Conservation (phyloP, 2,329 filamentous ascomycete genomes). For the Colletotrichum sp. region DNA sequence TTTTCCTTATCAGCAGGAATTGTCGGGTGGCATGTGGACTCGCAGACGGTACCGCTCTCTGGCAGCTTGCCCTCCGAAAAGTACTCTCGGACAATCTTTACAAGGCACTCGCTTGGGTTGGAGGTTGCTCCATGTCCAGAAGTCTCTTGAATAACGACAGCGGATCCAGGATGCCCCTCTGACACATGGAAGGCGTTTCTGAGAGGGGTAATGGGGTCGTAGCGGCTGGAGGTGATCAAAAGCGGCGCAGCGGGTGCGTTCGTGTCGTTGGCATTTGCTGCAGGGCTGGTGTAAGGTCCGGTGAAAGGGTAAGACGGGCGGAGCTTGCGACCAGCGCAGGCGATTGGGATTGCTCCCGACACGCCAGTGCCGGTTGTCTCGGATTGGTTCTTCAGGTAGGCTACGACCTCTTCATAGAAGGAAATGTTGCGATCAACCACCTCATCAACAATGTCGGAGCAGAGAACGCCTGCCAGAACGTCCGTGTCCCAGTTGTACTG, state of each 20-base stretch:
- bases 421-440: background rate
- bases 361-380: slow-evolving; percentile 23
- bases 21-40: background rate
- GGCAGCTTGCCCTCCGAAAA: background rate
- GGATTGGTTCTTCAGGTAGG: slow-evolving; percentile 16
- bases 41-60: background rate
- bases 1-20: background rate
- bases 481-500: slow-evolving; percentile 21
- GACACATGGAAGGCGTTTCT: slow-evolving; percentile 28
- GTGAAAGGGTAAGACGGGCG: slow-evolving; percentile 35
- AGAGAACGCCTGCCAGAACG: slow-evolving; percentile 31
- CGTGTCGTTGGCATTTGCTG: background rate
- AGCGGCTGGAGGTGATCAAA: slow-evolving; percentile 38
- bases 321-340: slow-evolving; percentile 34
- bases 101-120: slow-evolving; percentile 27
- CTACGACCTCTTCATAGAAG: slow-evolving; percentile 18
- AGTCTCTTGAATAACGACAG: background rate
- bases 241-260: slow-evolving; percentile 36
- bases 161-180: slow-evolving; percentile 14
- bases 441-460: slow-evolving; percentile 31
- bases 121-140: slow-evolving; percentile 20
- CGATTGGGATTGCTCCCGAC: slow-evolving; percentile 31
- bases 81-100: too few species aligned
- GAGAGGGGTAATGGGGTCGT: slow-evolving; percentile 45
- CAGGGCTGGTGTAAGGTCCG: slow-evolving; percentile 19